phyloP scores from a whole-genome alignment of 768 basidiomycete species.

The Kwoniella dendrophila region DNA sequence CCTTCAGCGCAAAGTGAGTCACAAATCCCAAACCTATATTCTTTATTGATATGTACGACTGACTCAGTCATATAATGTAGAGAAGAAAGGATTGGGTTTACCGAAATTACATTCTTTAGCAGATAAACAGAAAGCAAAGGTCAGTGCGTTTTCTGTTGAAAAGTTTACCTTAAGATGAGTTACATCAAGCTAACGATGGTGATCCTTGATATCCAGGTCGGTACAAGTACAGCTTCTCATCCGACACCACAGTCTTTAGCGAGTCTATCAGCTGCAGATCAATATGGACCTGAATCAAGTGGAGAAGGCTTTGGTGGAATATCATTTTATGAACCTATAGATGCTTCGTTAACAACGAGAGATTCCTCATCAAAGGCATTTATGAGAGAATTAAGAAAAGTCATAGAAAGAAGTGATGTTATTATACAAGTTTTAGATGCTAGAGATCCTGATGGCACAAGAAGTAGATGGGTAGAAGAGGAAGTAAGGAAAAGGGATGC shows the following conservation, averaged over 20 bases:
- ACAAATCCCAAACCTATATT: not conserved
- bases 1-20: conserved; percentile 41
- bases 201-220: conserved; percentile 62
- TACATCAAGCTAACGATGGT: not conserved
- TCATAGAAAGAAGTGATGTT: conserved; percentile 90
- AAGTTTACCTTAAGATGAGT: not conserved
- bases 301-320: conserved; percentile 10
- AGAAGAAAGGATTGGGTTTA: conserved; percentile 83
- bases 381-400: conserved; percentile 79
- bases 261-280: conserved; percentile 13
- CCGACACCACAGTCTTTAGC: conserved; percentile 17
- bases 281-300: conserved; percentile 20
- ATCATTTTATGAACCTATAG: conserved; percentile 39
- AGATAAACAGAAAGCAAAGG: conserved; percentile 40
- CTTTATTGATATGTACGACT: not conserved
- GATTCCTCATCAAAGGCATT: conserved; percentile 61
- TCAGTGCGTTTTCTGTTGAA: conserved; percentile 12
- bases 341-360: conserved; percentile 51
- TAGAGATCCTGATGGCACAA: conserved; percentile 88
- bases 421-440: conserved; percentile 82
- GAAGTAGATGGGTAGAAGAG: conserved; percentile 90
- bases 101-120: conserved; percentile 71
- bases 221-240: conserved; percentile 12
- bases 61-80: conserved; percentile 15
- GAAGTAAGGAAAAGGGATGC: conserved; percentile 81